Conservation (phyloP, 768 basidiomycete genomes). For the Mycena crocata region DNA sequence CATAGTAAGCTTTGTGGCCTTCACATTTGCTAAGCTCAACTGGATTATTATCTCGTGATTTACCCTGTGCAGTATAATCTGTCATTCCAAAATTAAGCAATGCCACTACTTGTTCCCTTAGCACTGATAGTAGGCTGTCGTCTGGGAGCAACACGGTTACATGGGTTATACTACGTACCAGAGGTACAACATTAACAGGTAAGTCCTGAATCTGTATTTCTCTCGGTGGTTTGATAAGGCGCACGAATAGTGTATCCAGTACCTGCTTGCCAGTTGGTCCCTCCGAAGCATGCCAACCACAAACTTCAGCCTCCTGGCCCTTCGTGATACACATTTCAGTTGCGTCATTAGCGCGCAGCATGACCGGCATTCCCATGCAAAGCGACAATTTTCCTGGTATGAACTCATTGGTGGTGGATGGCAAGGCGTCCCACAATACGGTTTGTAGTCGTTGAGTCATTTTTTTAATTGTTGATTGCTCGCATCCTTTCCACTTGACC, state of each 20-base stretch:
- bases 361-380: constrained; percentile 48
- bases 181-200: constrained; percentile 43
- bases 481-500: not conserved
- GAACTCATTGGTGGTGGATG: constrained; percentile 37
- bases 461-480: not conserved
- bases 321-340: constrained; percentile 49
- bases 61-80: constrained; percentile 4
- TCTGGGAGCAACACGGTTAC: constrained; percentile 20
- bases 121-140: not conserved
- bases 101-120: not conserved
- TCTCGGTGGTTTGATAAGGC: not conserved
- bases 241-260: not conserved
- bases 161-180: constrained; percentile 11
- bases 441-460: constrained; percentile 29
- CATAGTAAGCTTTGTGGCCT: constrained; percentile 45
- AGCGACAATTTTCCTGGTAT: too few species aligned
- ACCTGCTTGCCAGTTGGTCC: not conserved
- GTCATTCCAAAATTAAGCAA: constrained; percentile 15
- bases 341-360: constrained; percentile 45
- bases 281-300: constrained; percentile 37
- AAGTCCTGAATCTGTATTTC: not conserved
- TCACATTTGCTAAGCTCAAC: constrained; percentile 34
- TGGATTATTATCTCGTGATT: not conserved
- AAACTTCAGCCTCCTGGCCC: constrained; percentile 45
- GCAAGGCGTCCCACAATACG: constrained; percentile 38